Evolutionary conservation across 2,329 filamentous ascomycete genomes (phyloP).

Genomic region (Cryoendolithus antarcticus): DNA sequence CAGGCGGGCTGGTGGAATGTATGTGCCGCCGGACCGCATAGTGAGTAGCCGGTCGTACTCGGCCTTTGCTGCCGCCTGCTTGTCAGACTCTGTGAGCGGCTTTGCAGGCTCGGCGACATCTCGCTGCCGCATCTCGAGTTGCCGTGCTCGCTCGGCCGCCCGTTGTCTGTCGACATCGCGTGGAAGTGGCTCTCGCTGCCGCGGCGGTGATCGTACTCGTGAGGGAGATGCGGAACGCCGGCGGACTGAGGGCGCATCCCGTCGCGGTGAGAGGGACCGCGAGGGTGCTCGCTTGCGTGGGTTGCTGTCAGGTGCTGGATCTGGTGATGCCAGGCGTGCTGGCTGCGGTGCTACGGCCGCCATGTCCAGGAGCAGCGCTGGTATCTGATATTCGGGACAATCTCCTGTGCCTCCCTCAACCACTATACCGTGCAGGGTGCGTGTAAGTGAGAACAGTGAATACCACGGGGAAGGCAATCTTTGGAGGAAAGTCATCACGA

Average conservation of each 20-base stretch:
- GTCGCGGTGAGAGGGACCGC: slow-evolving; percentile 23
- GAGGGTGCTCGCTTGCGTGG: slow-evolving; percentile 23
- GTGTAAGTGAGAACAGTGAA: no score
- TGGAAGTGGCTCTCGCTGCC: slow-evolving; percentile 29
- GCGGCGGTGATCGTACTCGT: slow-evolving; percentile 15
- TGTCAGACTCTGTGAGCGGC: slow-evolving; percentile 62
- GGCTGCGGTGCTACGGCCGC: slow-evolving; percentile 3
- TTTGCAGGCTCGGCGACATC: slow-evolving; percentile 35
- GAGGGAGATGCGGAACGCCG: slow-evolving; percentile 21
- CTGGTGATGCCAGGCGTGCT: slow-evolving; percentile 1
- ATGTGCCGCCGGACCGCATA: slow-evolving; percentile 89
- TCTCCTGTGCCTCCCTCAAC: no score
- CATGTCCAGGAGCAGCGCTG: slow-evolving; percentile 1
- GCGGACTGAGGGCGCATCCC: slow-evolving; percentile 21
- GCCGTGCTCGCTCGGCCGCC: slow-evolving; percentile 40
- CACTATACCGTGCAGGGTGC: no score
- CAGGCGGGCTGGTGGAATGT: slow-evolving; percentile 84
- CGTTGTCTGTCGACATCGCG: slow-evolving; percentile 37
- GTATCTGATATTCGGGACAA: no score
- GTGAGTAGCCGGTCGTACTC: slow-evolving; percentile 87
- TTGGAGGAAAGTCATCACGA: no score
- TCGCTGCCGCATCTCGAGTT: slow-evolving; percentile 32
- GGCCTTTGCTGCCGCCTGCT: slow-evolving; percentile 76
- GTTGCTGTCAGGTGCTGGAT: slow-evolving; percentile 8
- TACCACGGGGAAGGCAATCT: no score